Percentiles rank a stretch among this genome's conserved stretches.
phyloP scores from a whole-genome alignment of 768 basidiomycete genomes.

The Zangia roseola region DNA sequence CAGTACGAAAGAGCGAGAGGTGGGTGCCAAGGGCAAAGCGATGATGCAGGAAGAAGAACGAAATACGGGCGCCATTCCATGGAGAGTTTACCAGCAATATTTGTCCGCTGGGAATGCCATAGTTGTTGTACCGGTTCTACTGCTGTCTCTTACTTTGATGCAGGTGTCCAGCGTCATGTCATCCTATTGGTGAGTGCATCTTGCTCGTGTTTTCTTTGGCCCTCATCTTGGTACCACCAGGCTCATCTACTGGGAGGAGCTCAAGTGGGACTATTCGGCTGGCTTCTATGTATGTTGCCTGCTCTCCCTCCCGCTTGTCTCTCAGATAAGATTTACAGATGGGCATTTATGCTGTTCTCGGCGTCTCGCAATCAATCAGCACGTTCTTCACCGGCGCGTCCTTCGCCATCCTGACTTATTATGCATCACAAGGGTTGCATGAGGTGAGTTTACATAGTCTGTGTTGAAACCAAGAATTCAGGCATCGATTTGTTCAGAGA shows the following conservation, averaged over 20 bases:
- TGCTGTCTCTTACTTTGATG: slow-evolving; percentile 58
- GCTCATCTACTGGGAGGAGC: slow-evolving; percentile 70
- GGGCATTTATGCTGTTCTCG: slow-evolving; percentile 77
- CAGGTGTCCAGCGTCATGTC: slow-evolving; percentile 73
- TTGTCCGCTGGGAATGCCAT: slow-evolving; percentile 65
- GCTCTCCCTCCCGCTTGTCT: slow-evolving; percentile 28
- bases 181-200: slow-evolving; percentile 60
- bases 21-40: slow-evolving; percentile 41
- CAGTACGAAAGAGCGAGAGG: slow-evolving; percentile 36
- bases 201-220: not conserved
- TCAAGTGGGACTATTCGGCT: slow-evolving; percentile 55
- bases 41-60: slow-evolving; percentile 87
- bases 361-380: slow-evolving; percentile 65
- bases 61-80: slow-evolving; percentile 58
- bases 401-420: slow-evolving; percentile 70
- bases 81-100: slow-evolving; percentile 47
- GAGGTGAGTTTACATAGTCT: slow-evolving; percentile 36
- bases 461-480: not conserved
- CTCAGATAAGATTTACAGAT: slow-evolving; percentile 45
- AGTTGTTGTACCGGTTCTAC: slow-evolving; percentile 62
- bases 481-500: slow-evolving; percentile 34
- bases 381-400: slow-evolving; percentile 66
- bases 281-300: slow-evolving; percentile 65
- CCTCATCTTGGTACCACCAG: slow-evolving; percentile 29
- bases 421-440: slow-evolving; percentile 72